Percentiles rank a stretch among this genome's conserved stretches.
Conservation (phyloP, 2,329 filamentous ascomycete genomes). For the Colletotrichum godetiae region DNA sequence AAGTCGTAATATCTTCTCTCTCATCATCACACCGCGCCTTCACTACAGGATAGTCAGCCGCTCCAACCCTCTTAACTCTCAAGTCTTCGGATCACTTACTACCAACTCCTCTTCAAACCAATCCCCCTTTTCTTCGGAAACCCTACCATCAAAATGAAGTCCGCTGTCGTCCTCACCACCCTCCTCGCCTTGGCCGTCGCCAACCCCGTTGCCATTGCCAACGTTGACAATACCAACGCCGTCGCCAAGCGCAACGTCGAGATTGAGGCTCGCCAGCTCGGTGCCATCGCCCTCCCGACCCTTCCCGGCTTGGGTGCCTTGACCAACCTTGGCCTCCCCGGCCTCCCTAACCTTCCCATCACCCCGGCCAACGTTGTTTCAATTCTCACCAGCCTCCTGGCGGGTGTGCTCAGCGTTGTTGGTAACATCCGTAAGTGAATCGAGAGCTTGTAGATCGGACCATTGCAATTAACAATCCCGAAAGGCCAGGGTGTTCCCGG, state of each 20-base stretch:
- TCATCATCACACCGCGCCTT: conserved; percentile 25
- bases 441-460: too few relatives aligned
- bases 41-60: conserved; percentile 34
- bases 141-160: conserved; percentile 33
- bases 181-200: conserved; percentile 15
- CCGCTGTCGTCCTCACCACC: conserved; percentile 14
- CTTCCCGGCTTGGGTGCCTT: neutral
- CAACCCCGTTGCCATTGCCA: conserved; percentile 25
- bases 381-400: neutral
- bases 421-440: neutral
- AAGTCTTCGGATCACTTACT: conserved; percentile 13
- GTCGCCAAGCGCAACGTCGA: conserved; percentile 14
- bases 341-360: neutral
- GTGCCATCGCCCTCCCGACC: neutral
- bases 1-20: neutral
- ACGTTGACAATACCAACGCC: neutral
- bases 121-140: neutral
- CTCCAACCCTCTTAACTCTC: conserved; percentile 18
- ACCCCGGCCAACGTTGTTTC: neutral
- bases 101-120: neutral
- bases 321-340: neutral
- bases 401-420: neutral
- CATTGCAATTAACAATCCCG: neutral
- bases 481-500: neutral
- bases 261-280: neutral